Conservation (phyloP, 805 yeast genomes). For the Starmera quercuum region DNA sequence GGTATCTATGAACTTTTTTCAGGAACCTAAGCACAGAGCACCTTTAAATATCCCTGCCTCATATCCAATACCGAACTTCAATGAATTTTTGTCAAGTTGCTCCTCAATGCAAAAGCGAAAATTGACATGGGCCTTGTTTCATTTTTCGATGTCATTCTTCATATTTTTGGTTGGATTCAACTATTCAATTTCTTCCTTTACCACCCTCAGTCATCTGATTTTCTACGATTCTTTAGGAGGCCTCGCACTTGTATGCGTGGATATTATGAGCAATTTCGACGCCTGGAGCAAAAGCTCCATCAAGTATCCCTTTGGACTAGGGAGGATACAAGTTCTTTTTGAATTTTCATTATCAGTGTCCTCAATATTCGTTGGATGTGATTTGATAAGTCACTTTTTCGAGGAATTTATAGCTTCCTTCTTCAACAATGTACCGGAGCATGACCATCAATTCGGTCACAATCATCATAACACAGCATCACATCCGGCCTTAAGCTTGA, state of each 20-base stretch:
- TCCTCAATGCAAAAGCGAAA: slow-evolving; percentile 49
- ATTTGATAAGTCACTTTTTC: slow-evolving; percentile 75
- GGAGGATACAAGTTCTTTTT: slow-evolving; percentile 80
- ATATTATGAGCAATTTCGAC: slow-evolving; percentile 82
- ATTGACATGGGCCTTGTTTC: slow-evolving; percentile 51
- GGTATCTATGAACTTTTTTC: slow-evolving; percentile 91
- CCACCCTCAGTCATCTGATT: slow-evolving; percentile 79
- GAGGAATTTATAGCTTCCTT: slow-evolving; percentile 56
- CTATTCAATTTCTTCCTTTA: slow-evolving; percentile 49
- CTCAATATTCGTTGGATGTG: slow-evolving; percentile 85
- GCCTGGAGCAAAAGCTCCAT: slow-evolving; percentile 83
- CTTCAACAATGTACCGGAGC: slow-evolving; percentile 15
- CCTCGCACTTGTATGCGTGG: slow-evolving; percentile 59
- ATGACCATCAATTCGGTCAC: slow-evolving; percentile 13
- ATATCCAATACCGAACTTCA: slow-evolving; percentile 35
- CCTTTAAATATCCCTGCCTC: slow-evolving; percentile 73
- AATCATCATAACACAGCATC: slow-evolving; percentile 18
- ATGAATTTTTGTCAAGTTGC: slow-evolving; percentile 58
- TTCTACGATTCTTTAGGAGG: slow-evolving; percentile 84
- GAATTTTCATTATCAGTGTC: slow-evolving; percentile 86
- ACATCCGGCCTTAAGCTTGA: slow-evolving; percentile 12
- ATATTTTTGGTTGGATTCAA: slow-evolving; percentile 56
- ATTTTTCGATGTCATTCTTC: slow-evolving; percentile 43
- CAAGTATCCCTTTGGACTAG: slow-evolving; percentile 86
- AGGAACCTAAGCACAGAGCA: slow-evolving; percentile 75